Evolutionary conservation across 352 stramenopile species (phyloP), one percentile per base, ranked within the genome.

Genomic region (Globisporangium perplexum): DNA sequence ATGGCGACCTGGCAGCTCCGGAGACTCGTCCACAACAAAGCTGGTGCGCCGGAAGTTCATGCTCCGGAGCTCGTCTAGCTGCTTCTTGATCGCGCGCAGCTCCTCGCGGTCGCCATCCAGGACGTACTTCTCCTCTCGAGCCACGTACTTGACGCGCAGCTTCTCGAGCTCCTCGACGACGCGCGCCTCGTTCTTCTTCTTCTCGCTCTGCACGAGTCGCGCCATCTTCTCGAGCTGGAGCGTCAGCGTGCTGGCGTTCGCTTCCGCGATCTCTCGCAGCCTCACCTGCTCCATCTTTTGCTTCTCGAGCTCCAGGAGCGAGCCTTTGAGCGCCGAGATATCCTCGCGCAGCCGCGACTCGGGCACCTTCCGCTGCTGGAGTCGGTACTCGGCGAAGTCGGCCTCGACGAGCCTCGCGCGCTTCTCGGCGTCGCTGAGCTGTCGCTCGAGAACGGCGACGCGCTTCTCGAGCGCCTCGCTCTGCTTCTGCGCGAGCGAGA

Each of bases 101-200:
- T 93, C 83, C 41, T 91, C 77, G 51, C 83, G 77, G 43, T 93
- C 82, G 10, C 82, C 81, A 28, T 90, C 79, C 22, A 93, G 55
- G 7, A 91, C 79, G 49, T 82, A 90, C 38, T 75, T 83, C 51
- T 93, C 83, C 54, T 93, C 83, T 3, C 79, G 72, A 20, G 81
- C 83, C 15, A 88, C 70, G 31, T 91, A 92, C 44, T 90, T 90
- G 26, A 93, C 60, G 5, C 80, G 74, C 24, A 93, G 65, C 46
- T 90, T 89, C 42, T 93, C 83, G 50, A 93, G 49, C 24, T 93
- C 83, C 26, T 90, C 77, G 4, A 76, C 62, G 7, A 74, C 74
- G 1, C 68, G 68, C 11, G 58, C 60, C 52, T 92, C 77, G 26
- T 88, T 72, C 49, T 86, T 87, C 44, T 83, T 84, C 31, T 85